Conservation (phyloP, 75 land plant genomes). For the Selaginella moellendorffii region DNA sequence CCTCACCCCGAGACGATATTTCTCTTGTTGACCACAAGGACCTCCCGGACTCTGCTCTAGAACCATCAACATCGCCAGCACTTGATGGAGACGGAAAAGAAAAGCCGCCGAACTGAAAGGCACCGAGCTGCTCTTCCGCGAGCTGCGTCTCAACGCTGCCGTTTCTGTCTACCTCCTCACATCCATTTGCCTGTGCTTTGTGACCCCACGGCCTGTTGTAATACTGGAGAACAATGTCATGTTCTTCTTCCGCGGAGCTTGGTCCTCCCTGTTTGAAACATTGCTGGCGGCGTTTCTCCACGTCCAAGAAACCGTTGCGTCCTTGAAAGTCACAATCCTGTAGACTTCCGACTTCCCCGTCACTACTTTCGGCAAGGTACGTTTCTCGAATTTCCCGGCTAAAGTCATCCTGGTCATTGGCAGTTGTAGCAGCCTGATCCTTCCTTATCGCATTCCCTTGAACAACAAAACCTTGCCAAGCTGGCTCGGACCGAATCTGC, state of each 20-base stretch:
- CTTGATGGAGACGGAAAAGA: conserved; percentile 72
- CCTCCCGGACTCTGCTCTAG: conserved; percentile 47
- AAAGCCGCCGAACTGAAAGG: conserved; percentile 51
- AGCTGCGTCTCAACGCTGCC: background rate
- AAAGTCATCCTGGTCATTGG: conserved; percentile 42
- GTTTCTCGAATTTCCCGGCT: conserved; percentile 76
- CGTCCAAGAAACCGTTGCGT: too few species aligned
- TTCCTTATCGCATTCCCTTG: conserved; percentile 11
- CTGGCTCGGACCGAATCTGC: conserved; percentile 62
- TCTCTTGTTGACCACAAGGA: conserved; percentile 59
- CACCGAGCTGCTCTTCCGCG: conserved; percentile 8
- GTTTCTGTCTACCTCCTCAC: background rate
- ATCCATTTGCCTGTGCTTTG: too few species aligned
- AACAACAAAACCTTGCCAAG: conserved; percentile 84
- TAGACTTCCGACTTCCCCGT: conserved; percentile 65
- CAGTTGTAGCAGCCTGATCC: background rate
- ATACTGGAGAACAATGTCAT: background rate
- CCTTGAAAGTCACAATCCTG: conserved; percentile 43
- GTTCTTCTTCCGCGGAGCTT: background rate
- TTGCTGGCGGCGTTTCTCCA: too few species aligned
- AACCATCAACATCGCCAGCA: conserved; percentile 28
- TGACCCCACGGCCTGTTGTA: background rate
- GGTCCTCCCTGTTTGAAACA: background rate
- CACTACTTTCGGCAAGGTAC: conserved; percentile 74
- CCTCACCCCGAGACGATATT: conserved; percentile 23